Evolutionary conservation across 225 moss, liverwort and hornwort genomes (phyloP), one percentile per base, ranked within the genome.

Genomic region (Rhytidiadelphus loreus): DNA sequence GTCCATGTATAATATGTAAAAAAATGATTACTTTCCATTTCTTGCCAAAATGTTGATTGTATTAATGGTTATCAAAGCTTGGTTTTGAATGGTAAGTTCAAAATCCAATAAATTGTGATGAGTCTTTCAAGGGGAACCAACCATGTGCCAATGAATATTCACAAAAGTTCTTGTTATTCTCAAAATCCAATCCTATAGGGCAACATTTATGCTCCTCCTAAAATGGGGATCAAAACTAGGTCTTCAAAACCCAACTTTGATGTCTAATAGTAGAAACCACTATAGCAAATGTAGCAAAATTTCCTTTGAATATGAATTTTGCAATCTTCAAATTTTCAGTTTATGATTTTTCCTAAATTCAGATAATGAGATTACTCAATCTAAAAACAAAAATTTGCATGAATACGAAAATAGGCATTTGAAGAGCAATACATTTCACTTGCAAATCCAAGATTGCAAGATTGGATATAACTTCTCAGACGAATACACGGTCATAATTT

Each of bases 31-130:
- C 37, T 77, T 77, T 25, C 1, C 16, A 25, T 77, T 37, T n/a
- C 4, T 6, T 55, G 3, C 37, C 4, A 53, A 77, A 35, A 8
- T 8, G 0, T 22, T 37, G 35, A 35, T 35, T 0, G 0, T 22
- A 53, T 8, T 53, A 52, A 23, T 50, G 0, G 32, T 32, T 33
- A 75, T 50, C 12, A 50, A 48, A 75, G 20, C 50, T 75, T 50
- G 13, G 50, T 53, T 23, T 22, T 8, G 2, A 35, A 33, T 35
- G 5, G 3, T 22, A 76, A 52, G 8, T 22, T 21, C 33, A 50
- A 52, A 76, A 53, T 53, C 12, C 9, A 52, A 14, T n/a, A n/a
- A n/a, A n/a, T 35, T 21, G 23, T 53, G 1, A 50, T 50, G 33
- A n/a, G n/a, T 5, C 75, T 3, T 20, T 75, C 12, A 50, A 13